Evolutionary conservation across 164 flowering plant species (phyloP), one percentile per base, ranked within the genome.

Genomic region (Protea cynaroides): DNA sequence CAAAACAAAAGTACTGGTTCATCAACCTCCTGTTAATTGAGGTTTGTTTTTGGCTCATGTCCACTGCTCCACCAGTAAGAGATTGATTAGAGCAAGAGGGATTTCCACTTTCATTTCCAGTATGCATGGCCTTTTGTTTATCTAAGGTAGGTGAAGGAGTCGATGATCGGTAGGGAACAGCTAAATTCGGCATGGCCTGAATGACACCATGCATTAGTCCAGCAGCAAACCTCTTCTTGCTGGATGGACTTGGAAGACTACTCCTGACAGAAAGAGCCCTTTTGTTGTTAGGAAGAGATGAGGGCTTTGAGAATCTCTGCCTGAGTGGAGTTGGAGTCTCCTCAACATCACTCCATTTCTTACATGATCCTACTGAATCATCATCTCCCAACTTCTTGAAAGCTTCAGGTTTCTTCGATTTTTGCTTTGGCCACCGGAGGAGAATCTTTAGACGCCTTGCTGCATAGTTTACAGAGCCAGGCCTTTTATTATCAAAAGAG

Each of bases 1-100:
- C 96, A 47, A 89, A 83, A 66, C 93, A 84, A 59, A 92, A 79
- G 65, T 84, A 86, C 60, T 81, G 80, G 68, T 88, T 92, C 88
- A 89, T 85, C 79, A 82, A 43, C 76, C 68, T 81, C 72, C 77
- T 80, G 46, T 80, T 78, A 12, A 73, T 44, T 12, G 85, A 75
- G 46, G 61, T 44, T 40, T 78, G 76, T 38, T 71, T 83, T 18
- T 36, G 65, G 38, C 62, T 65, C 71, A 62, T 43, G 38, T 62
- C 38, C 29, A 62, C 59, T 34, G 19, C 64, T 63, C 29, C 62
- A 14, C 54, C 46, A 29, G 62, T 65, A 1, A 44, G 56, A 43
- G 70, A 68, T 14, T 60, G 72, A 54, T 56, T 62, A 4, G 66
- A 64, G 67, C 54, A 54, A 51, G 70, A 62, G 24, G 68, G 50